A percentile compares a stretch with the other conserved stretches of the same genome.
phyloP scores from a whole-genome alignment of 805 yeast genomes.

The Metschnikowia peoriensis region DNA sequence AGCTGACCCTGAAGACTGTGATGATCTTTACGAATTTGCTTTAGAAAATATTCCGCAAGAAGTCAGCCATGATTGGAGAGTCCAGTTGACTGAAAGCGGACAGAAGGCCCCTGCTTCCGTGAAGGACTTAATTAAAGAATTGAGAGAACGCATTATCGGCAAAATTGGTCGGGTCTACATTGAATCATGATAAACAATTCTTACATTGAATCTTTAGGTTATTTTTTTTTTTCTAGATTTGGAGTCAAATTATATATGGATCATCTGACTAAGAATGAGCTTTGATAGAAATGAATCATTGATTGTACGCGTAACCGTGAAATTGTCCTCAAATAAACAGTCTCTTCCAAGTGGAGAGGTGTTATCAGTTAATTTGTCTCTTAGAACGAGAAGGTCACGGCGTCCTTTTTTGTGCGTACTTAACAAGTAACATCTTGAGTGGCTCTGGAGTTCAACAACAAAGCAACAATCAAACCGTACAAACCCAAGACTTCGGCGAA shows the following conservation, averaged over 20 bases:
- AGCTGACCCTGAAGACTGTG: conserved; percentile 29
- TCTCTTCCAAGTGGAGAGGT: too few species aligned
- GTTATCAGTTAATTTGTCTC: too few species aligned
- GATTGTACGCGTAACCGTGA: conserved; percentile 8
- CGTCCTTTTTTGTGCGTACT: conserved; percentile 15
- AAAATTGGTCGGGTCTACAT: conserved; percentile 38
- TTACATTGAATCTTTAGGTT: neutral
- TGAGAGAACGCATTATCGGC: conserved; percentile 33
- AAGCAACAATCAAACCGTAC: conserved; percentile 97
- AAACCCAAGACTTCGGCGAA: conserved; percentile 98
- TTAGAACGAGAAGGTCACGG: neutral
- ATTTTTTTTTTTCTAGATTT: conserved; percentile 11
- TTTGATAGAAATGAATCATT: conserved; percentile 15
- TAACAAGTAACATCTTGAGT: conserved; percentile 86
- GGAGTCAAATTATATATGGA: conserved; percentile 7
- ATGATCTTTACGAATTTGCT: conserved; percentile 31
- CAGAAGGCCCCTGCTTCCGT: conserved; percentile 26
- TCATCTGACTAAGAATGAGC: conserved; percentile 12
- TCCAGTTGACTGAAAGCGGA: conserved; percentile 16
- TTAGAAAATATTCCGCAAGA: conserved; percentile 22
- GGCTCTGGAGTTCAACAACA: conserved; percentile 96
- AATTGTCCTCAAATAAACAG: neutral
- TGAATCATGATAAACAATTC: conserved; percentile 6
- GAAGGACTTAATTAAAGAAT: conserved; percentile 22
- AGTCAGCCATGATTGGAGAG: conserved; percentile 38